phyloP scores from a whole-genome alignment of 2,329 filamentous ascomycete species.

The Amphichorda felina region DNA sequence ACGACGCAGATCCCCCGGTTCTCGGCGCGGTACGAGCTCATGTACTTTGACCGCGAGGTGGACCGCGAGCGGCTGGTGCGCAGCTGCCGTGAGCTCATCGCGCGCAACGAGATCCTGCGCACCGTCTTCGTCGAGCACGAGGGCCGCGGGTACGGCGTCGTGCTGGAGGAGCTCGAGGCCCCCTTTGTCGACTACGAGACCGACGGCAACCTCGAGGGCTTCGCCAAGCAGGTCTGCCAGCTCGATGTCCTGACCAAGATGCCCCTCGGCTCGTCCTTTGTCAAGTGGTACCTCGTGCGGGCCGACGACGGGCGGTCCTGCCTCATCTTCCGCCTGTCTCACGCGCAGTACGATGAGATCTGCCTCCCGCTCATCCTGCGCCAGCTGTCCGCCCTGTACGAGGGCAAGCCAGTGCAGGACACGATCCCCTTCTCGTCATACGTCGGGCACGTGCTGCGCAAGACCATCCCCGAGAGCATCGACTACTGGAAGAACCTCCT shows the following conservation, averaged over 20 bases:
- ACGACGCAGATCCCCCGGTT: slow-evolving; percentile 47
- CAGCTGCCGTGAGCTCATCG: slow-evolving; percentile 43
- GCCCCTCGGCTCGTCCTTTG: slow-evolving; percentile 46
- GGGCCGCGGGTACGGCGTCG: slow-evolving; percentile 39
- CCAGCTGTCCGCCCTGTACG: slow-evolving; percentile 41
- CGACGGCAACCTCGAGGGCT: slow-evolving; percentile 33
- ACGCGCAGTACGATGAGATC: slow-evolving; percentile 60
- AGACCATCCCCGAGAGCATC: slow-evolving; percentile 34
- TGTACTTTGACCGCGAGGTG: slow-evolving; percentile 43
- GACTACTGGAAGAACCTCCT: slow-evolving; percentile 52
- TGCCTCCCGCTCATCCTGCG: slow-evolving; percentile 50
- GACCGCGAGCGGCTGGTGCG: slow-evolving; percentile 33
- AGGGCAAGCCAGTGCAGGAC: slow-evolving; percentile 12
- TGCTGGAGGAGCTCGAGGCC: slow-evolving; percentile 40
- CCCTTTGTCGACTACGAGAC: slow-evolving; percentile 40
- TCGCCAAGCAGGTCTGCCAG: slow-evolving; percentile 39
- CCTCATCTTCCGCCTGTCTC: slow-evolving; percentile 51
- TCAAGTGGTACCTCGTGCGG: slow-evolving; percentile 44
- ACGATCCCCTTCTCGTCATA: slow-evolving; percentile 33
- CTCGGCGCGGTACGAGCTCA: slow-evolving; percentile 51
- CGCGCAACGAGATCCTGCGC: slow-evolving; percentile 50
- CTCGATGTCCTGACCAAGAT: slow-evolving; percentile 43
- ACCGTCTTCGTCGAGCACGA: slow-evolving; percentile 49
- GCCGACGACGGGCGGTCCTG: slow-evolving; percentile 16
- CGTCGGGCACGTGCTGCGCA: slow-evolving; percentile 26